These are phyloP conservation scores for Brassica juncea DNA, from an alignment of 345 rosid genomes.

Conservation along the genomic window DNA sequence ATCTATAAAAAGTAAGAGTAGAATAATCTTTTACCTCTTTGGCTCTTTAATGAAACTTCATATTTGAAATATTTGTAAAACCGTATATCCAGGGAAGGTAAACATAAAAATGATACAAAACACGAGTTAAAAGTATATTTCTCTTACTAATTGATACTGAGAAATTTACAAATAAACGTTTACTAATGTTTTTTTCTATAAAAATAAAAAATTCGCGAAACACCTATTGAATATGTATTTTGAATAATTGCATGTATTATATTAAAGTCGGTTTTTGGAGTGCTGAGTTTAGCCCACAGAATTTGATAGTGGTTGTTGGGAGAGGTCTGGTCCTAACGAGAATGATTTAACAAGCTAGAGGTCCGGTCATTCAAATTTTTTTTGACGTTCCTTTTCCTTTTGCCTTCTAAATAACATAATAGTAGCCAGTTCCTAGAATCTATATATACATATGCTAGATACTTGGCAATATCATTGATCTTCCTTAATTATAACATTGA, in stretches of 20 bases:
- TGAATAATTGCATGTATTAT: background rate
- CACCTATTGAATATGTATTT: background rate
- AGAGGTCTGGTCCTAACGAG: background rate
- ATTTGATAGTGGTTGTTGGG: background rate
- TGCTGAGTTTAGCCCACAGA: background rate
- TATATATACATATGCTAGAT: background rate
- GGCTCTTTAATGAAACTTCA: no score
- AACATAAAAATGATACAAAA: no score
- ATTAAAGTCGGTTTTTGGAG: background rate
- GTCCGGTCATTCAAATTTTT: background rate
- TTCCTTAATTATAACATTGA: background rate
- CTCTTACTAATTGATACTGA: background rate
- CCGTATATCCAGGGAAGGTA: no score
- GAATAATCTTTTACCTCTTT: no score
- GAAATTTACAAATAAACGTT: background rate
- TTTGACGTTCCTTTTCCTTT: background rate
- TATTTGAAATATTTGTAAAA: no score
- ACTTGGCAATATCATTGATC: background rate
- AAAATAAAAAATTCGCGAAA: background rate
- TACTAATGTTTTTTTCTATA: background rate
- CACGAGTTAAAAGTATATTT: no score
- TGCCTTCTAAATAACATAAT: background rate
- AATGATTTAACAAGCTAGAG: background rate
- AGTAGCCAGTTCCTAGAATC: background rate
- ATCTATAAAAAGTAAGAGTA: no score